phyloP scores from a whole-genome alignment of 2,329 filamentous ascomycete genomes.

The Aspergillus glaucus region DNA sequence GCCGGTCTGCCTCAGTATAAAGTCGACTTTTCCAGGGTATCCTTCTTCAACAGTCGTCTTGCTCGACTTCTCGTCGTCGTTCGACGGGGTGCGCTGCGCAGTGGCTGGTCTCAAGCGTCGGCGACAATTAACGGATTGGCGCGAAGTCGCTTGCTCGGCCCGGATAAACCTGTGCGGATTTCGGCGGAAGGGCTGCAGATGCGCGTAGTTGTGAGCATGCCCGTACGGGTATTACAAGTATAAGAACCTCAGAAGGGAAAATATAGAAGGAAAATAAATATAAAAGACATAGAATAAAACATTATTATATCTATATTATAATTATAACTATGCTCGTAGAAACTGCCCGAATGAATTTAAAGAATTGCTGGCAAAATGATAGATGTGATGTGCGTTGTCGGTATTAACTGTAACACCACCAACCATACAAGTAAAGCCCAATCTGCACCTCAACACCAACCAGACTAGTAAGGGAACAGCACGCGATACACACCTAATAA shows the following conservation, averaged over 20 bases:
- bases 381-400: slow-evolving; percentile 12
- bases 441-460: no score
- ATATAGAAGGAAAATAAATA: slow-evolving; percentile 5
- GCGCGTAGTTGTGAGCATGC: slow-evolving; percentile 33
- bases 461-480: no score
- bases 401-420: not conserved
- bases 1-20: slow-evolving; percentile 3
- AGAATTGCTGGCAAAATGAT: slow-evolving; percentile 10
- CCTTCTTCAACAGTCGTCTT: not conserved
- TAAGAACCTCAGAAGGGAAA: not conserved
- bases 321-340: not conserved
- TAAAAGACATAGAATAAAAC: not conserved
- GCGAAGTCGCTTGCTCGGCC: slow-evolving; percentile 34
- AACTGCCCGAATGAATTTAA: slow-evolving; percentile 1
- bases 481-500: no score
- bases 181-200: slow-evolving; percentile 24
- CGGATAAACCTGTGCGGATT: slow-evolving; percentile 27
- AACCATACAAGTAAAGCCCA: not conserved
- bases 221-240: no score
- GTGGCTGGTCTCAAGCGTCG: not conserved
- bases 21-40: not conserved
- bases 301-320: no score
- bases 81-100: slow-evolving; percentile 13
- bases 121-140: slow-evolving; percentile 7
- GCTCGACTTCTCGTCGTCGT: not conserved